These are phyloP conservation scores for Geotrichum restrictum DNA, from an alignment of 1,139 yeast species.

Conservation along the genomic window DNA sequence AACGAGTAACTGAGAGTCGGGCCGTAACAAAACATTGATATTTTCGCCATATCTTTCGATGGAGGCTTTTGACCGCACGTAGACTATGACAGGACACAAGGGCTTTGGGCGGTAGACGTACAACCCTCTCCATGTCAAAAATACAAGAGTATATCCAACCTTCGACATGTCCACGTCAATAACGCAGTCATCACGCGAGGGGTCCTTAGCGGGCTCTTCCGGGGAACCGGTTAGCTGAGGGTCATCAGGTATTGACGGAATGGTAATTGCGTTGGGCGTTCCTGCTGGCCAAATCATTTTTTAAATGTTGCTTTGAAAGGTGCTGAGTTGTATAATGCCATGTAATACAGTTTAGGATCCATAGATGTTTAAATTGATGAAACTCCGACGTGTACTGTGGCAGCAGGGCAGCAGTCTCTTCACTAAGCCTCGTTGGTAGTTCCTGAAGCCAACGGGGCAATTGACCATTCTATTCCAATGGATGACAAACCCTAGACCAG, in stretches of 20 bases:
- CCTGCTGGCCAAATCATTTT: slow-evolving; percentile 24
- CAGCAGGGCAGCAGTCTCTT: too few species aligned
- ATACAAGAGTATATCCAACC: slow-evolving; percentile 24
- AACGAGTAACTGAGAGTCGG: slow-evolving; percentile 36
- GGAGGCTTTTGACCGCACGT: slow-evolving; percentile 32
- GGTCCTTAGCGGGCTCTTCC: slow-evolving; percentile 19
- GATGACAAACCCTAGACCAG: too few species aligned
- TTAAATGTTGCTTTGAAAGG: neutral
- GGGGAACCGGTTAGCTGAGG: slow-evolving; percentile 13
- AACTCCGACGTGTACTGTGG: too few species aligned
- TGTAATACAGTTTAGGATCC: too few species aligned
- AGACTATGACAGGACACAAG: slow-evolving; percentile 37
- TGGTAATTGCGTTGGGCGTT: slow-evolving; percentile 20
- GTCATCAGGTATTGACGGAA: slow-evolving; percentile 18
- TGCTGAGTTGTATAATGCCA: neutral
- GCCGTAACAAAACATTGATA: slow-evolving; percentile 32
- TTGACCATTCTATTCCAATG: too few species aligned
- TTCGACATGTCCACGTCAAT: slow-evolving; percentile 25
- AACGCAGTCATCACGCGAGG: slow-evolving; percentile 20
- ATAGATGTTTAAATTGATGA: too few species aligned
- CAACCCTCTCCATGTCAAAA: slow-evolving; percentile 26
- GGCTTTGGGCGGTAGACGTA: slow-evolving; percentile 32
- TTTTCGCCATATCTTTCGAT: slow-evolving; percentile 35
- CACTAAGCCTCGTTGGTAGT: too few species aligned
- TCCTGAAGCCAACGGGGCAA: too few species aligned